A percentile compares a stretch with the other conserved stretches of the same genome.
phyloP scores from a whole-genome alignment of 106 monocot genomes.

The Alisma plantagoaquatica region DNA sequence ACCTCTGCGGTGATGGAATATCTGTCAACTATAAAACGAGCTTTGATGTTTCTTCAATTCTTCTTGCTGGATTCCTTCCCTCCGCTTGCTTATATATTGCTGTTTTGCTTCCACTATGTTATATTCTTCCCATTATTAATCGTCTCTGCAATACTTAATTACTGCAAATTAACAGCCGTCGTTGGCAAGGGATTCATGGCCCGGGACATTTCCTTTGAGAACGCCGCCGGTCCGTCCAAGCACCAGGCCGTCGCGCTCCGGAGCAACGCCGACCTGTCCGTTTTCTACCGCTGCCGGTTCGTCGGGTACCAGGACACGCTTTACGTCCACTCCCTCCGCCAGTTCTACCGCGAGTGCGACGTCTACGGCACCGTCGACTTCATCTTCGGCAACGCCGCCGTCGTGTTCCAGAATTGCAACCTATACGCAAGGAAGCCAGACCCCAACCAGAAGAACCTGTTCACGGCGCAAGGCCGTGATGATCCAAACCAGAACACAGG shows the following conservation, averaged over 20 bases:
- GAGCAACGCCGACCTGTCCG: constrained; percentile 45
- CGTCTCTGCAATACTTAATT: no score
- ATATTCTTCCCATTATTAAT: no score
- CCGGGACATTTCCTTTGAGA: constrained; percentile 60
- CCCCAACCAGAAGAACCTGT: constrained; percentile 53
- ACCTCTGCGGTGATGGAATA: no score
- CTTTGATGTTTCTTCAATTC: no score
- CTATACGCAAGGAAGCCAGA: constrained; percentile 45
- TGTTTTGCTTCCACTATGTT: no score
- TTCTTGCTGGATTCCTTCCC: no score
- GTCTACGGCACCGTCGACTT: constrained; percentile 64
- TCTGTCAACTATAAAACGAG: no score
- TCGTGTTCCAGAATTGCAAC: constrained; percentile 53
- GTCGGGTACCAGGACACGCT: constrained; percentile 85
- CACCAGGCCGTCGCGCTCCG: constrained; percentile 68
- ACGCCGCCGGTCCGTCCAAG: constrained; percentile 46
- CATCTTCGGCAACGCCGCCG: constrained; percentile 57
- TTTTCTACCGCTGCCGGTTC: constrained; percentile 70
- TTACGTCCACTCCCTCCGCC: constrained; percentile 52
- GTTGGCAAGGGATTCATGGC: constrained; percentile 58
- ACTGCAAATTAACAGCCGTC: no score
- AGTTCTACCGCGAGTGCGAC: constrained; percentile 57
- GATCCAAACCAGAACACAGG: constrained; percentile 84
- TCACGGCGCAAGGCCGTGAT: constrained; percentile 59
- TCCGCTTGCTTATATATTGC: no score